Evolutionary conservation across 257 asterid species (phyloP), one percentile per base, ranked within the genome.

Genomic region (Linaria vulgaris): DNA sequence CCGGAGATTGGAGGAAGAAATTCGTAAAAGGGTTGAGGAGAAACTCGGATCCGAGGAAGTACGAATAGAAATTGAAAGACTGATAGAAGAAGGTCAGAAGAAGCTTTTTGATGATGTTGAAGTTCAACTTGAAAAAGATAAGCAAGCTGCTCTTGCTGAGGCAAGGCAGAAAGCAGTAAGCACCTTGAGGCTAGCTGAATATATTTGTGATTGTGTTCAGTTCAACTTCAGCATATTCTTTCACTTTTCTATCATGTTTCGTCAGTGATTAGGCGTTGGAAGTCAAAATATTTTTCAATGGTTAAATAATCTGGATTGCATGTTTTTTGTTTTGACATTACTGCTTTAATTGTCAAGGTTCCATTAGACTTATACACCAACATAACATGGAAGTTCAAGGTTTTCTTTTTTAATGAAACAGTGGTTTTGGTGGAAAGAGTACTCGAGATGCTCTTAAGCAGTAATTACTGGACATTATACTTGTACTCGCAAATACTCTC

Each of bases 161-260:
- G 95, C 98, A 38, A 83, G 96, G 71, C 86, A 47, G 64, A 91
- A 91, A 81, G 95, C 88, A 74, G 97, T 91, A 81, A 71, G 96
- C 70, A 61, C 70, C 61, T 31, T 44, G 41, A 22, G 53, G 27
- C 68, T 50, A 48, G 52, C 48, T 59, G 23, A 13, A 41, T 20
- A 44, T 53, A 12, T 7, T 17, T 30, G 48, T 46, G 22, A 43
- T 27, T 25, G 69, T 66, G 14, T 54, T 12, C 54, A 14, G 45
- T 55, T 64, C 16, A 24, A 38, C 60, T 54, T n/a, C 13, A 44
- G 46, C 11, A 25, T 54, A 8, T 39, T 45, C 14, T 69, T 58
- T 59, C 12, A 46, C 30, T 56, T 58, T 9, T 20, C 43, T 16
- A n/a, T 61, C 9, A 24, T 16, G 54, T 9, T n/a, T 24, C 57